A percentile compares a stretch with the other conserved stretches of the same genome.
Evolutionary conservation across 2,329 filamentous ascomycete genomes (phyloP).

Genomic region (Sporothrix mexicana): DNA sequence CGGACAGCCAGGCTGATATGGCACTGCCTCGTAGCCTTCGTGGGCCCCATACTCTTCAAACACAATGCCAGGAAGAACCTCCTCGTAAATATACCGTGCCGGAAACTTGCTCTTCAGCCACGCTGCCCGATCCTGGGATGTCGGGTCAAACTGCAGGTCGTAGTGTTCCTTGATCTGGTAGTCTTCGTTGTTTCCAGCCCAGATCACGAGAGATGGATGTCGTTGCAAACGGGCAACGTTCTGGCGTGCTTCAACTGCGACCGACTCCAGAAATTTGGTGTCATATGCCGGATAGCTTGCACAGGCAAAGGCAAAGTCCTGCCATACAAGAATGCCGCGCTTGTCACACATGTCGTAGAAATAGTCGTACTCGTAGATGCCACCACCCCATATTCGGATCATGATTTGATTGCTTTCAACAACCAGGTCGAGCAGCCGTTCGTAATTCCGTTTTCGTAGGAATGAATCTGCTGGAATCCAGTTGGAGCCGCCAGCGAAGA

Average conservation of each 20-base stretch:
- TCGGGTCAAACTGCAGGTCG: slow-evolving; percentile 75
- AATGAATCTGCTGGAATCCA: slow-evolving; percentile 88
- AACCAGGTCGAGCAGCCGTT: slow-evolving; percentile 76
- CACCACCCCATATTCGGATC: slow-evolving; percentile 79
- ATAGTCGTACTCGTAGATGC: slow-evolving; percentile 71
- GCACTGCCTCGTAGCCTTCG: slow-evolving; percentile 64
- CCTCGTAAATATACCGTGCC: slow-evolving; percentile 92
- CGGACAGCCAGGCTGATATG: slow-evolving; percentile 84
- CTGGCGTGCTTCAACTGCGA: slow-evolving; percentile 66
- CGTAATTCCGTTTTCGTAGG: slow-evolving; percentile 71
- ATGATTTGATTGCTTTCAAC: slow-evolving; percentile 80
- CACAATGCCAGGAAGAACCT: slow-evolving; percentile 78
- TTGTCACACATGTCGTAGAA: slow-evolving; percentile 77
- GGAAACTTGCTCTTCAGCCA: slow-evolving; percentile 91
- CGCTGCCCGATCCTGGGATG: slow-evolving; percentile 77
- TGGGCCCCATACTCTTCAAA: slow-evolving; percentile 54
- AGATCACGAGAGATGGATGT: slow-evolving; percentile 86
- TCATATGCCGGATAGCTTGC: slow-evolving; percentile 71
- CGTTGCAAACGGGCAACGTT: slow-evolving; percentile 78
- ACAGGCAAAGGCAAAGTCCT: slow-evolving; percentile 76
- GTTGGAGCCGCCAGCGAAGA: slow-evolving; percentile 83
- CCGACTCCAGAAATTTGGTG: slow-evolving; percentile 60
- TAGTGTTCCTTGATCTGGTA: slow-evolving; percentile 82
- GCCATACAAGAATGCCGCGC: slow-evolving; percentile 72
- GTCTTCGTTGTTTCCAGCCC: slow-evolving; percentile 93